These are phyloP conservation scores for Trichosporon coremiiforme DNA, from an alignment of 1,284 basidiomycete genomes.

Conservation along the genomic window DNA sequence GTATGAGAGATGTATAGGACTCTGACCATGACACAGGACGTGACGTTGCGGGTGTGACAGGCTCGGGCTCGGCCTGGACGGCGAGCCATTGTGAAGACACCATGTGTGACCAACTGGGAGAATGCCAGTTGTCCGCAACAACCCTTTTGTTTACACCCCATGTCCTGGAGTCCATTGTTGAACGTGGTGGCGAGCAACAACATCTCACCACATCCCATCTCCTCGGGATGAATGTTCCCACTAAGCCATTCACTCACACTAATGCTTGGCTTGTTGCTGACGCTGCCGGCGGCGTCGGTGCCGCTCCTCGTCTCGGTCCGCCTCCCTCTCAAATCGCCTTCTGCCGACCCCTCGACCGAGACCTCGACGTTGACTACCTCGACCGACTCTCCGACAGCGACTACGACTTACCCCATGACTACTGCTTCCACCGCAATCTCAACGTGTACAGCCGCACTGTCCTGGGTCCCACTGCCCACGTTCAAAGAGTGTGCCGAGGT, in stretches of 20 bases:
- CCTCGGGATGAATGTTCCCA: background rate
- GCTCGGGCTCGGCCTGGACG: too few relatives aligned
- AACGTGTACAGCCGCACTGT: background rate
- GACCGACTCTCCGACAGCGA: background rate
- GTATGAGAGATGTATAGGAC: too few relatives aligned
- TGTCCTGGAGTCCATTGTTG: background rate
- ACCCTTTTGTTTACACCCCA: background rate
- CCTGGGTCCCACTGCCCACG: background rate
- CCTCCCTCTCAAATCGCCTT: background rate
- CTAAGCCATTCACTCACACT: background rate
- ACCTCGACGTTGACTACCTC: background rate
- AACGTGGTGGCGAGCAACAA: background rate
- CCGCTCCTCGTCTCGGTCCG: background rate
- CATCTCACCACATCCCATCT: background rate
- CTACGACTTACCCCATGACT: background rate
- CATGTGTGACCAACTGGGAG: too few relatives aligned
- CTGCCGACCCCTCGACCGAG: background rate
- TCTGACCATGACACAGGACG: too few relatives aligned
- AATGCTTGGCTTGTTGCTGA: background rate
- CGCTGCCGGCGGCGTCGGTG: background rate
- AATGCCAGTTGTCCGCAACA: background rate
- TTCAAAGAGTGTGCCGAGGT: background rate
- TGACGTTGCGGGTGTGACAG: too few relatives aligned
- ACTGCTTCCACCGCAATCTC: background rate
- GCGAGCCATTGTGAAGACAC: too few relatives aligned